Evolutionary conservation across 805 yeast species (phyloP).

Genomic region (Myxozyma udenii): DNA sequence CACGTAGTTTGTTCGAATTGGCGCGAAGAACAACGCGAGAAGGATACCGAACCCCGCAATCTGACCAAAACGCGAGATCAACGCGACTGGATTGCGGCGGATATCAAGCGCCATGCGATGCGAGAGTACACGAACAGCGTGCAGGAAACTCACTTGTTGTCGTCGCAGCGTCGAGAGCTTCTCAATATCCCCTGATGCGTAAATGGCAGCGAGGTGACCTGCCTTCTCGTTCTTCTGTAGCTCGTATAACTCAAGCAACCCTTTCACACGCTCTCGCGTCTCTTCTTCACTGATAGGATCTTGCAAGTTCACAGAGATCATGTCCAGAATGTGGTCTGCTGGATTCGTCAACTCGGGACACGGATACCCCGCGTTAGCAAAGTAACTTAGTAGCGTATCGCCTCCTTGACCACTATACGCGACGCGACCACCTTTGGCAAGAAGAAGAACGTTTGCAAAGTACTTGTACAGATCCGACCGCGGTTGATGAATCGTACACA

Average conservation of each 20-base stretch:
- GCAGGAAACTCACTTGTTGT: slow-evolving; percentile 37
- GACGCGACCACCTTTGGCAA: slow-evolving; percentile 70
- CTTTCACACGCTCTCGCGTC: slow-evolving; percentile 44
- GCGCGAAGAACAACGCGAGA: slow-evolving; percentile 65
- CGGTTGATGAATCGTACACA: slow-evolving; percentile 83
- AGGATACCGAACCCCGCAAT: slow-evolving; percentile 61
- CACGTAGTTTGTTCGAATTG: slow-evolving; percentile 44
- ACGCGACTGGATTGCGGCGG: slow-evolving; percentile 53
- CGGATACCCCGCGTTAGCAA: slow-evolving; percentile 48
- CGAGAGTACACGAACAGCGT: slow-evolving; percentile 40
- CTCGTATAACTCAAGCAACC: slow-evolving; percentile 35
- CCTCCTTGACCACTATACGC: slow-evolving; percentile 52
- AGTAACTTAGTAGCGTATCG: slow-evolving; percentile 50
- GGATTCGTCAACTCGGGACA: slow-evolving; percentile 63
- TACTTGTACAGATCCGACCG: slow-evolving; percentile 58
- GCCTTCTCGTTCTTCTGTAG: not conserved
- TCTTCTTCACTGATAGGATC: slow-evolving; percentile 42
- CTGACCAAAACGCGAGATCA: slow-evolving; percentile 64
- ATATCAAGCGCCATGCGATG: slow-evolving; percentile 46
- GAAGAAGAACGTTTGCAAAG: slow-evolving; percentile 68
- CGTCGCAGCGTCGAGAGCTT: slow-evolving; percentile 37
- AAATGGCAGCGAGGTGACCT: too few relatives aligned
- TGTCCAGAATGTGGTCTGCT: slow-evolving; percentile 72
- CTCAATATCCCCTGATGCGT: not conserved
- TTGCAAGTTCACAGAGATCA: slow-evolving; percentile 58